A percentile compares a stretch with the other conserved stretches of the same genome.
Conservation (phyloP, 768 basidiomycete species). For the Phlebiopsis gigantea region DNA sequence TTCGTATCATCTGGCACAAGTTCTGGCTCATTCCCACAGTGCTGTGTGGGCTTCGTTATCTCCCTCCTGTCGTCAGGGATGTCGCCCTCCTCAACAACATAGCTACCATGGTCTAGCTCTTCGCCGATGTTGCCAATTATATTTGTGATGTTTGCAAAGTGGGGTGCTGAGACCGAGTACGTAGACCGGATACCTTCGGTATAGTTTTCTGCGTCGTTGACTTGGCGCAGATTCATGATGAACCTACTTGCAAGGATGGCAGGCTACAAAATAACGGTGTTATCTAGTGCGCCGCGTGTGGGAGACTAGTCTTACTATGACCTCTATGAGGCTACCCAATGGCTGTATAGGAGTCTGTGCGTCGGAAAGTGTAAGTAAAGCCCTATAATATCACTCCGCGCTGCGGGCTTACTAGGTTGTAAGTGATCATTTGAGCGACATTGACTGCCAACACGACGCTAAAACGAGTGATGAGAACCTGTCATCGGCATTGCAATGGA, state of each 20-base stretch:
- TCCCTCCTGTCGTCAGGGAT: not conserved
- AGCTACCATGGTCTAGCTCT: not conserved
- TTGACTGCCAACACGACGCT: not conserved
- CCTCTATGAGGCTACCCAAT: conserved; percentile 33
- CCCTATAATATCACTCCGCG: not conserved
- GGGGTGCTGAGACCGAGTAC: not conserved
- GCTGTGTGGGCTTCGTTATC: not conserved
- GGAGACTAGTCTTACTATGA: too few species aligned
- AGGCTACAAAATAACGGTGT: not conserved
- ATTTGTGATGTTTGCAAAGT: not conserved
- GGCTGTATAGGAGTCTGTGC: too few species aligned
- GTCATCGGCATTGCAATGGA: too few species aligned
- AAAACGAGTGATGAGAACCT: not conserved
- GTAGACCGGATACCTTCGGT: not conserved
- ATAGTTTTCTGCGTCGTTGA: not conserved
- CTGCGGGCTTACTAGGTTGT: not conserved
- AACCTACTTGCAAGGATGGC: not conserved
- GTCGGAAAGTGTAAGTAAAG: not conserved
- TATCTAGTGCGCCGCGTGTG: too few species aligned
- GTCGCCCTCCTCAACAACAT: not conserved
- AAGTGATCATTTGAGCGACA: not conserved
- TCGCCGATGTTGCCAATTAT: not conserved
- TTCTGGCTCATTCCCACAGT: too few species aligned
- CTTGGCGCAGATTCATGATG: not conserved
- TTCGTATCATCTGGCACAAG: too few species aligned